Evolutionary conservation across 2,329 filamentous ascomycete species (phyloP), one percentile per base, ranked within the genome.

Genomic region (Fusarium gaditjirri): DNA sequence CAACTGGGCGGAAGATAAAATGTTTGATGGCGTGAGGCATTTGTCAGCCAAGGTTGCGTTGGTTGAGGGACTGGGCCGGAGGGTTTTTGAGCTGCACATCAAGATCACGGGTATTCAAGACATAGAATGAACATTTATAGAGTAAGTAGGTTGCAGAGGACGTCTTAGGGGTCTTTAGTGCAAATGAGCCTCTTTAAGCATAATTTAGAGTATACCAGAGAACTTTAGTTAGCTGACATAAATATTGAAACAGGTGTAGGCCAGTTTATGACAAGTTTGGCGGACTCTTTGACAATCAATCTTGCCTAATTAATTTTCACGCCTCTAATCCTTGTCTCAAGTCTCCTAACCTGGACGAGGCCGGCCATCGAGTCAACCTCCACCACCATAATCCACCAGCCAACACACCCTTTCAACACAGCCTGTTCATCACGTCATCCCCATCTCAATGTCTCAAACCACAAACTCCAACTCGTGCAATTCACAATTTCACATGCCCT

Each of bases 41-140:
- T 14, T 76, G 13, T 27, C 55, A 3, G 54, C 56, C 3, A 70
- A 43, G 4, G 54, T 73, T 23, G 23, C 25, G 11, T 62, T 55
- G 41, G 57, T 33, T 14, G 49, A 76, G 31, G 69, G 65, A 17
- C 23, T 76, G 1, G 71, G 67, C 5, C 65, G 73, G 27, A 70
- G 65, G 19, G 13, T 75, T 23, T 77, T 70, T 47, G 71, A 76
- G 41, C 43, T 76, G 14, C 58, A 56, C 9, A 46, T 73, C 27
- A 54, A 33, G 14, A 43, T 76, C 19, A 31, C 52, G 41, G 14
- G 29, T 13, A 12, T 11, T 39, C 9, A 57, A 46, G 19, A 16
- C 17, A 21, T 6, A 7, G 27, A 44, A 27, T 25, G 41, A 11
- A 27, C 9, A 4, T 19, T 5, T 4, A 21, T 29, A 29, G 11